These are phyloP conservation scores for Chlamydomonas schloesseri DNA, from an alignment of 139 green algal species.

Conservation along the genomic window DNA sequence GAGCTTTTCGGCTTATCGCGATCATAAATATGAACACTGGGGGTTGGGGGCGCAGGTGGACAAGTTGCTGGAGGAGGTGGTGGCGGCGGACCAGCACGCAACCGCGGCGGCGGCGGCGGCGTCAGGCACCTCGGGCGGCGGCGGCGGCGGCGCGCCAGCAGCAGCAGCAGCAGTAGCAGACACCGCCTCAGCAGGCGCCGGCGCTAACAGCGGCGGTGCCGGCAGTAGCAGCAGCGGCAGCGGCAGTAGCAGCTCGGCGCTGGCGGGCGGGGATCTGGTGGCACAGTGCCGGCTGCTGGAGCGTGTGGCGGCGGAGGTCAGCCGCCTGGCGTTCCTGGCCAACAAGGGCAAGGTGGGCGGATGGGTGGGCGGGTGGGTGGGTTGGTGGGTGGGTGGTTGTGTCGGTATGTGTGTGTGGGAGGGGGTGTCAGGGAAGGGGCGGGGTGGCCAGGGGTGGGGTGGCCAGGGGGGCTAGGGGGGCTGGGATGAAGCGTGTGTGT, in stretches of 20 bases:
- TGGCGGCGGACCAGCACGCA: constrained; percentile 9
- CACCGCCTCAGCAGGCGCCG: not conserved
- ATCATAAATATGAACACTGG: too few relatives aligned
- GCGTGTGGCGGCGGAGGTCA: constrained; percentile 90
- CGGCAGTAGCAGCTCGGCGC: not conserved
- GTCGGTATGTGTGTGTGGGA: too few relatives aligned
- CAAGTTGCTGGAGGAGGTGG: constrained; percentile 90
- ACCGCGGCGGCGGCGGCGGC: not conserved
- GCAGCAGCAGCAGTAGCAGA: not conserved
- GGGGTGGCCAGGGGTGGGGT: not conserved
- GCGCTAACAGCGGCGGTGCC: not conserved
- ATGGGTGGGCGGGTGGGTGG: not conserved
- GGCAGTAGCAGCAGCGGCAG: not conserved
- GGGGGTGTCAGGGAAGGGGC: too few relatives aligned
- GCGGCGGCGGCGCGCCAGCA: not conserved
- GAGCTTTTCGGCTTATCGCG: too few relatives aligned
- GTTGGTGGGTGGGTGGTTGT: not conserved
- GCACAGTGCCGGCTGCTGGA: constrained; percentile 81
- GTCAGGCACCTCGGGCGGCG: not conserved
- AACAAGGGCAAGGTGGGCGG: constrained; percentile 71
- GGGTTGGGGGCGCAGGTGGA: too few relatives aligned
- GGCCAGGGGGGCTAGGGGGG: too few relatives aligned
- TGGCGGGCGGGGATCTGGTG: constrained; percentile 67
- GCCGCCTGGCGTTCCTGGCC: constrained; percentile 86
- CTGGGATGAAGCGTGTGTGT: too few relatives aligned